Base-by-base conservation (phyloP, 2,329 filamentous ascomycete species). In the Hypocreales sp. region DNA sequence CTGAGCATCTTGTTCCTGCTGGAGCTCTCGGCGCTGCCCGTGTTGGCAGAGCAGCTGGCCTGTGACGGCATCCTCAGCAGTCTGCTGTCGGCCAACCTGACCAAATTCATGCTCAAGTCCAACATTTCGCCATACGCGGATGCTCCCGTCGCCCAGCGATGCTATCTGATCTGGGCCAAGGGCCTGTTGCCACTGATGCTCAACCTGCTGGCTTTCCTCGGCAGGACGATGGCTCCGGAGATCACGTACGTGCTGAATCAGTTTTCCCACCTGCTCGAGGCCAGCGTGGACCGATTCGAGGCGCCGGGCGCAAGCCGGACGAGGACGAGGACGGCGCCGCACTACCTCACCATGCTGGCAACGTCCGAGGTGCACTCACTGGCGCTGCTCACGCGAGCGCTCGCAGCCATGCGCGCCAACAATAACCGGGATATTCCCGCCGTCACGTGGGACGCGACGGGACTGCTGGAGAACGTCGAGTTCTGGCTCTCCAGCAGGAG, bases 91-190 rank as follows among this genome's bases (percentile, higher is more conserved):
- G 81, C 84, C 27, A 86, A 78, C 34, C 58, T 95, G 13, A 78
- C 79, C 7, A 73, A 74, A 30, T 77, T 79, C 47, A 77, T 92
- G 50, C 74, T 80, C 8, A 73, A 76, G 25, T 51, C 61, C 6
- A 67, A 67, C 25, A 76, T 84, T 31, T 79, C 79, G 3, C 84
- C 86, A 0, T 84, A 92, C 36, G 79, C 90, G 24, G 68, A 80
- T 5, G 70, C 69, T 10, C 61, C 71, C 4, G 64, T 76, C 2
- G 56, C 68, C 0, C 70, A 73, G 35, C 73, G 87, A 15, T 73
- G 92, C 44, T 92, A 92, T 56, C 68, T 69, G 28, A 86, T 95
- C 42, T 98, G 90, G 90, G 72, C 74, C 13, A 79, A 81, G 38
- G 90, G 83, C 2, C 68, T 95, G 31, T 61, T 98, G 4, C 90